These are phyloP conservation scores for Euryodendron excelsum DNA, from an alignment of 148 eudicot genomes.

Conservation along the genomic window DNA sequence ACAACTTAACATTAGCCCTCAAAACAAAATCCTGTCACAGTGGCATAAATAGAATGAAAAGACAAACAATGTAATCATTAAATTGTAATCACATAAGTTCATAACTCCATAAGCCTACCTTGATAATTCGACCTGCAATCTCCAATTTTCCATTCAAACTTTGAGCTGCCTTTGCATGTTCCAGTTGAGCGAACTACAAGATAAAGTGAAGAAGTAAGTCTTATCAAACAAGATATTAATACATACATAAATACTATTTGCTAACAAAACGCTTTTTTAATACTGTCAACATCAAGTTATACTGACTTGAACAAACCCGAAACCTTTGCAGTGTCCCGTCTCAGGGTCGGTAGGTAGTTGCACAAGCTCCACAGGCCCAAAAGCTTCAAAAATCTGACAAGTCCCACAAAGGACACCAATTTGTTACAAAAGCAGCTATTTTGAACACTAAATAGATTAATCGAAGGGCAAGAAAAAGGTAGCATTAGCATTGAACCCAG, in stretches of 20 bases:
- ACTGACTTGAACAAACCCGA: conserved; percentile 75
- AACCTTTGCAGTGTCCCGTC: conserved; percentile 99
- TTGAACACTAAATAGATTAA: not conserved
- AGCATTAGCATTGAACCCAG: too few relatives aligned
- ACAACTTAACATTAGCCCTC: not conserved
- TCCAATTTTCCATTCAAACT: conserved; percentile 87
- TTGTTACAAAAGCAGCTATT: not conserved
- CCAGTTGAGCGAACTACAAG: conserved; percentile 76
- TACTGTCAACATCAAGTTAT: not conserved
- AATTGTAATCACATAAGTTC: not conserved
- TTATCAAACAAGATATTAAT: not conserved
- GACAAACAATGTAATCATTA: not conserved
- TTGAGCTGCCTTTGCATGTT: conserved; percentile 88
- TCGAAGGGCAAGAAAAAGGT: not conserved
- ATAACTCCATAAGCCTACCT: conserved; percentile 41
- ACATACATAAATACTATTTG: conserved; percentile 10
- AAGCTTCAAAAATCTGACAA: conserved; percentile 69
- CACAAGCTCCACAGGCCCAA: conserved; percentile 97
- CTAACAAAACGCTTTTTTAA: conserved; percentile 26
- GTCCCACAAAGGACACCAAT: not conserved
- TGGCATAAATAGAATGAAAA: not conserved
- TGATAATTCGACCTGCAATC: conserved; percentile 90
- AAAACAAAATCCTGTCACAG: not conserved
- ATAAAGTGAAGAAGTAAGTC: not conserved
- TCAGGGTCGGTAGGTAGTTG: conserved; percentile 95